These are phyloP conservation scores for Astragalus membranaceus DNA, from an alignment of 306 rosid genomes.

Conservation along the genomic window DNA sequence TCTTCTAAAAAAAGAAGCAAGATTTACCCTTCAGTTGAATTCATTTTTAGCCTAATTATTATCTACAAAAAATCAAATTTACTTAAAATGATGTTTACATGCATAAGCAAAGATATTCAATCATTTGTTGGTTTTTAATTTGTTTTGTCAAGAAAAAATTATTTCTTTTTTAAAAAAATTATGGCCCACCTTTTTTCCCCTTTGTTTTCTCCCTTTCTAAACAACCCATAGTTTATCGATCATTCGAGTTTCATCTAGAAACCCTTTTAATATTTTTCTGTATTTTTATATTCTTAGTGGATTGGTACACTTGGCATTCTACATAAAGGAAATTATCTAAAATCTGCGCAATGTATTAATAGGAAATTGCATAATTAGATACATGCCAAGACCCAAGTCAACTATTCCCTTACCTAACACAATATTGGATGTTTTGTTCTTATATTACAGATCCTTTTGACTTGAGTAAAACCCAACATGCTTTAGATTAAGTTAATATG, in stretches of 20 bases:
- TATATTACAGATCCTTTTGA: slow-evolving; percentile 25
- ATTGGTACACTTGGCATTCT: slow-evolving; percentile 12
- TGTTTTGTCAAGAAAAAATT: too few relatives aligned
- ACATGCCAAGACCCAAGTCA: slow-evolving; percentile 29
- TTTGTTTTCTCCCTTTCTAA: background rate
- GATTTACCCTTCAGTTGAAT: too few relatives aligned
- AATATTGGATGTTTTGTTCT: slow-evolving; percentile 1
- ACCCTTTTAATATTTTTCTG: background rate
- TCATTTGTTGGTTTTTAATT: background rate
- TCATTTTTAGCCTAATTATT: too few relatives aligned
- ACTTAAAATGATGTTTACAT: too few relatives aligned
- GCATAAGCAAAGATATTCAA: background rate
- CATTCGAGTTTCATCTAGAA: slow-evolving; percentile 14
- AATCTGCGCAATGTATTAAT: background rate
- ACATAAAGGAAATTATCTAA: background rate
- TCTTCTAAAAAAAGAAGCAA: too few relatives aligned
- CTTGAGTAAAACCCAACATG: slow-evolving; percentile 22
- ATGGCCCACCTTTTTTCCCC: background rate
- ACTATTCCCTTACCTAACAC: slow-evolving; percentile 33
- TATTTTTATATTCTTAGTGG: slow-evolving; percentile 17
- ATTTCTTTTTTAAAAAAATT: background rate
- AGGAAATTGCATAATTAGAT: background rate
- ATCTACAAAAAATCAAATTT: too few relatives aligned
- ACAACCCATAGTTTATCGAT: background rate
- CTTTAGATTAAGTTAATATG: slow-evolving; percentile 9